These are phyloP conservation scores for Spathaspora sp. DNA, from an alignment of 1,139 yeast species.

Conservation along the genomic window DNA sequence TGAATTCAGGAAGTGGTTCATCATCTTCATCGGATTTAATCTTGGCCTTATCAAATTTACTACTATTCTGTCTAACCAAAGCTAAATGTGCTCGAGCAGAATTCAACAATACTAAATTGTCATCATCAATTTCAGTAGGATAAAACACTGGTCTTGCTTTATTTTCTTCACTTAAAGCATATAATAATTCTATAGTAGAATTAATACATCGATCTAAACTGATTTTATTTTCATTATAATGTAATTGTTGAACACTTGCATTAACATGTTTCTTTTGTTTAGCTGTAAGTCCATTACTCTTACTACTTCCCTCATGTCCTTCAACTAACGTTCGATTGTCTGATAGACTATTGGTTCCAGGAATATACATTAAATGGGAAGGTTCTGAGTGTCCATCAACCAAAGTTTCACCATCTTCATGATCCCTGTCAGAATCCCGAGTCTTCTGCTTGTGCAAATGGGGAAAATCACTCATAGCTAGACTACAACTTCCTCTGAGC, in stretches of 20 bases:
- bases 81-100: constrained; percentile 52
- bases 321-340: constrained; percentile 31
- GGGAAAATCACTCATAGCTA: constrained; percentile 15
- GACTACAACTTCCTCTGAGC: background rate
- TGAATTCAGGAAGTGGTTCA: constrained; percentile 43
- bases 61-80: constrained; percentile 44
- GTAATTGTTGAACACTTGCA: constrained; percentile 62
- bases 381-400: constrained; percentile 19
- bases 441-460: background rate
- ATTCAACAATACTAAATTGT: constrained; percentile 38
- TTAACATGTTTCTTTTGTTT: constrained; percentile 19
- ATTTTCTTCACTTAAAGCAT: constrained; percentile 57
- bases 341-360: constrained; percentile 28
- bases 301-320: constrained; percentile 19
- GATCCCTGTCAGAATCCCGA: background rate
- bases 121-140: constrained; percentile 48
- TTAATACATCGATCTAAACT: constrained; percentile 64
- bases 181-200: constrained; percentile 52
- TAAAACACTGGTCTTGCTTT: constrained; percentile 62
- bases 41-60: constrained; percentile 31
- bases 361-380: constrained; percentile 32
- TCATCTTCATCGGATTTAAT: constrained; percentile 14
- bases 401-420: constrained; percentile 18
- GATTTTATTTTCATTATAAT: constrained; percentile 65
- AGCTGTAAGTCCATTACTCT: constrained; percentile 11